Conservation (phyloP, 805 yeast genomes). For the Metschnikowia bowlesiae region DNA sequence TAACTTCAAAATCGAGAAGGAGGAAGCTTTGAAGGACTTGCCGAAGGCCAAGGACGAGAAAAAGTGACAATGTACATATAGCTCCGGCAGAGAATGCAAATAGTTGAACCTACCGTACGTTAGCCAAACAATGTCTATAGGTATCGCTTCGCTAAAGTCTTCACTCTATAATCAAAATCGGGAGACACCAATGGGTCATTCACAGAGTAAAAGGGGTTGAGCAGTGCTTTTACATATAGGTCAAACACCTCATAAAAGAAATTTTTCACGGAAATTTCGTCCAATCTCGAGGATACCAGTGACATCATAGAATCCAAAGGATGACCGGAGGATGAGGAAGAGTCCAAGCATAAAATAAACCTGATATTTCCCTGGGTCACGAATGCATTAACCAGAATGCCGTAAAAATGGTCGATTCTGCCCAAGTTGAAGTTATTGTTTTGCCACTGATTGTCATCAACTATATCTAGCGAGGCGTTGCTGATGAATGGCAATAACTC, state of each 20-base stretch:
- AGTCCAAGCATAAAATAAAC: conserved; percentile 53
- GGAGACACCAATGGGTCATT: conserved; percentile 72
- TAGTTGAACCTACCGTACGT: neutral
- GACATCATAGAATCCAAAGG: conserved; percentile 7
- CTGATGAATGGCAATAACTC: conserved; percentile 85
- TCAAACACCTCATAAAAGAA: conserved; percentile 85
- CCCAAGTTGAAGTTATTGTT: conserved; percentile 63
- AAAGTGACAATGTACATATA: conserved; percentile 1
- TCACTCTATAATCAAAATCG: conserved; percentile 71
- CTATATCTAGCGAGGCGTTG: conserved; percentile 85
- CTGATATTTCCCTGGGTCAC: conserved; percentile 86
- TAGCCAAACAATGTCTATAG: conserved; percentile 31
- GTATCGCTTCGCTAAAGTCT: conserved; percentile 70
- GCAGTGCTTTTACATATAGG: conserved; percentile 74
- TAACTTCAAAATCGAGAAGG: conserved; percentile 30
- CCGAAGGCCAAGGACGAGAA: conserved; percentile 6
- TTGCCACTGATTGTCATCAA: conserved; percentile 86
- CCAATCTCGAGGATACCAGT: conserved; percentile 20
- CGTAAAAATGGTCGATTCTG: conserved; percentile 80
- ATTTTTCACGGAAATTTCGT: conserved; percentile 73
- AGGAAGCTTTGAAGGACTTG: conserved; percentile 21
- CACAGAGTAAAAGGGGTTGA: conserved; percentile 81
- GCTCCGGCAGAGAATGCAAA: neutral
- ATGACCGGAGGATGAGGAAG: conserved; percentile 21
- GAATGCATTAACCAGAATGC: conserved; percentile 75